Percentiles rank a stretch among this genome's conserved stretches.
phyloP scores from a whole-genome alignment of 1,139 yeast genomes.

The Trichomonascaceae sp. region DNA sequence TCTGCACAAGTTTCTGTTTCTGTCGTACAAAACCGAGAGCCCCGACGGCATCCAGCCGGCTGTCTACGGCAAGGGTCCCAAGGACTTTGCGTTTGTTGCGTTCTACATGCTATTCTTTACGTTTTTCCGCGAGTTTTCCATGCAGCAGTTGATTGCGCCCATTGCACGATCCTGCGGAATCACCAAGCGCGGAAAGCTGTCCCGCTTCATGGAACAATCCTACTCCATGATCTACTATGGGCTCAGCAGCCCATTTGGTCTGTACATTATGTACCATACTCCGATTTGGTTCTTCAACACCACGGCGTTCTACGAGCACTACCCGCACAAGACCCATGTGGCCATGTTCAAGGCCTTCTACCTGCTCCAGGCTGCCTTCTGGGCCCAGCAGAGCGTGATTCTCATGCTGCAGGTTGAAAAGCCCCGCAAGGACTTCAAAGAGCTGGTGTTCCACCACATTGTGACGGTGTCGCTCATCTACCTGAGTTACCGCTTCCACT shows the following conservation, averaged over 20 bases:
- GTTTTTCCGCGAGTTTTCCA: conserved; percentile 76
- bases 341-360: conserved; percentile 67
- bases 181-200: conserved; percentile 42
- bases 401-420: conserved; percentile 76
- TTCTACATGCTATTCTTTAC: conserved; percentile 82
- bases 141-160: conserved; percentile 74
- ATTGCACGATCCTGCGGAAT: conserved; percentile 46
- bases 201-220: conserved; percentile 86
- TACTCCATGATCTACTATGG: conserved; percentile 77
- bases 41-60: conserved; percentile 12
- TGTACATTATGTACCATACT: conserved; percentile 71
- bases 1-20: conserved; percentile 49
- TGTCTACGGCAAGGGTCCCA: conserved; percentile 71
- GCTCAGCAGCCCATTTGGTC: conserved; percentile 70
- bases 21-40: conserved; percentile 53
- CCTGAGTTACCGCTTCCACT: conserved; percentile 87
- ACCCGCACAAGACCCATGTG: conserved; percentile 74
- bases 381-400: conserved; percentile 91
- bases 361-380: conserved; percentile 86
- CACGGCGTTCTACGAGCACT: conserved; percentile 58
- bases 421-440: conserved; percentile 88
- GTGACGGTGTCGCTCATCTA: conserved; percentile 82
- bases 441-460: conserved; percentile 84
- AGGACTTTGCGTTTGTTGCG: conserved; percentile 68
- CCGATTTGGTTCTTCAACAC: conserved; percentile 89